Percentiles rank a stretch among this genome's conserved stretches.
Evolutionary conservation across 345 rosid species (phyloP).

Genomic region (Clarkia xantiana): DNA sequence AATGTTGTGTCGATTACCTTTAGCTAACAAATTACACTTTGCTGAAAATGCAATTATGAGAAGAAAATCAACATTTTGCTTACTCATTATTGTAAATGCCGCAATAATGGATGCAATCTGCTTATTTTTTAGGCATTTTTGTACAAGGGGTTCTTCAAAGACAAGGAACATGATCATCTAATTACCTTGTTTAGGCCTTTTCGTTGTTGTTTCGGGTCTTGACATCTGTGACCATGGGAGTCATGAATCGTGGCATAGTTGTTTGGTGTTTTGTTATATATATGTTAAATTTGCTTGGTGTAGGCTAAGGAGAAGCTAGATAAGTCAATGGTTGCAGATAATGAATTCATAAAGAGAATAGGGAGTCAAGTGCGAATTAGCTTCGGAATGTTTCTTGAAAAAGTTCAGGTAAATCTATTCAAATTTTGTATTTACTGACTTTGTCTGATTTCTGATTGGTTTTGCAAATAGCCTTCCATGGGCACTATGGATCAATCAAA

Average conservation of each 20-base stretch:
- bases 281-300: no score
- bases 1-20: neutral
- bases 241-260: no score
- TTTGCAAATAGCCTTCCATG: no score
- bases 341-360: conserved; percentile 48
- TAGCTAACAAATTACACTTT: neutral
- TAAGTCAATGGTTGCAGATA: conserved; percentile 88
- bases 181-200: conserved; percentile 40
- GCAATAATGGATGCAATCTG: neutral
- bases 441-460: neutral
- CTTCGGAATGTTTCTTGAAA: conserved; percentile 73
- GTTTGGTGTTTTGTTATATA: no score
- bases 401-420: conserved; percentile 46
- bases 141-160: conserved; percentile 52
- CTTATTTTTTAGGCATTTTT: conserved; percentile 51
- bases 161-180: conserved; percentile 79
- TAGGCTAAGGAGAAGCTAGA: conserved; percentile 78
- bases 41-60: no score
- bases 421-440: neutral
- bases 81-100: no score
- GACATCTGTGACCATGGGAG: no score
- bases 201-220: no score
- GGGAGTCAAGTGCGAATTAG: conserved; percentile 82
- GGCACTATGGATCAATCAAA: no score
- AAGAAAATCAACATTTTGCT: no score